Evolutionary conservation across 2,329 filamentous ascomycete genomes (phyloP).

Genomic region (Pseudocercospora fuligena): DNA sequence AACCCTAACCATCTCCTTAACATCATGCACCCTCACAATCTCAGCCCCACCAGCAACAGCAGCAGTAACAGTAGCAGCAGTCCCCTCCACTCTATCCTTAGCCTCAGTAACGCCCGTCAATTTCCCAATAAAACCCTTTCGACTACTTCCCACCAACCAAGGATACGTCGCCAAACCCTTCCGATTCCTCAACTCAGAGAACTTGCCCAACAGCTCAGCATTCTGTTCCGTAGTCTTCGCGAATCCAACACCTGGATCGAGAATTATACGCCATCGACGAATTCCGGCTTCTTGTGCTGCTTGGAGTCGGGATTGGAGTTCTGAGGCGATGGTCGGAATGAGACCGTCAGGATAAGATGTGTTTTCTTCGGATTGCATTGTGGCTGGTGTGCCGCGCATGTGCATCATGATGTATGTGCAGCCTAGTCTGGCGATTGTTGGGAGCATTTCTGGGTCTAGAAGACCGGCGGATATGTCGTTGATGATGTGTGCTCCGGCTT

Average conservation of each 20-base stretch:
- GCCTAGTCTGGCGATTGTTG: conserved; percentile 75
- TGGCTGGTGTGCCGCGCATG: conserved; percentile 85
- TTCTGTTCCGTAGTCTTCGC: conserved; percentile 85
- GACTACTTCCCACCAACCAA: conserved; percentile 87
- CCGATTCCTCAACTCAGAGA: conserved; percentile 65
- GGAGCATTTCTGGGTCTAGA: conserved; percentile 80
- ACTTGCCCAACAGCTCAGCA: conserved; percentile 72
- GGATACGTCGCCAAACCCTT: conserved; percentile 69
- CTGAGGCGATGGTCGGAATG: conserved; percentile 66
- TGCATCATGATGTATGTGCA: conserved; percentile 88
- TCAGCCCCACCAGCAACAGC: conserved; percentile 87
- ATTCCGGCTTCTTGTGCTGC: conserved; percentile 83
- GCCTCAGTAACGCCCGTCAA: conserved; percentile 77
- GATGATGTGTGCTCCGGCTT: conserved; percentile 85
- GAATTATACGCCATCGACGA: conserved; percentile 88
- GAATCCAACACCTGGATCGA: conserved; percentile 94
- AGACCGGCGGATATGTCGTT: conserved; percentile 90
- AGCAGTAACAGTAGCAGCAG: conserved; percentile 83
- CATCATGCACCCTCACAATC: conserved; percentile 91
- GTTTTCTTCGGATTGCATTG: conserved; percentile 70
- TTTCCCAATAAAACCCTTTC: conserved; percentile 85
- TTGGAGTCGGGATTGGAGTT: conserved; percentile 71
- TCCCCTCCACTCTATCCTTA: conserved; percentile 77
- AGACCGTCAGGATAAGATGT: conserved; percentile 68
- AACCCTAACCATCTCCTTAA: conserved; percentile 82